Base-by-base conservation (phyloP, 495 filamentous ascomycete genomes). In the Aspergillus panamensis region DNA sequence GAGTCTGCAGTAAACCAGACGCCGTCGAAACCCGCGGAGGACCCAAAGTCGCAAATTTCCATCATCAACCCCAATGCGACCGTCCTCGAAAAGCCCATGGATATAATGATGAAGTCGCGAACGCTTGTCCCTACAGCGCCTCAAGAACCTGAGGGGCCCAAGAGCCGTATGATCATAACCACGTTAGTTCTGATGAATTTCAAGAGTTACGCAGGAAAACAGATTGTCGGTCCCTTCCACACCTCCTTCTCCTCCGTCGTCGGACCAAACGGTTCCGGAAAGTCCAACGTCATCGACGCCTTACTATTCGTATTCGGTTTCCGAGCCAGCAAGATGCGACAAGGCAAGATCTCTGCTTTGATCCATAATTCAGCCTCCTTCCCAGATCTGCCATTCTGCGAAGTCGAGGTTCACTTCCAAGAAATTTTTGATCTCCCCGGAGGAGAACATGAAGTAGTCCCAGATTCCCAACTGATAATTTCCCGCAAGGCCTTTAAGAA, bases 271-370 rank as follows among this genome's bases (percentile, higher is more conserved):
- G 94, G 94, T 56, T 97, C 95, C 17, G 94, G 94, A 44, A 98
- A 98, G 71, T 97, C 94, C 6, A 98, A 98, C 66, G 94, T 98
- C 48, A 98, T 98, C 69, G 94, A 98, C 72, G 96, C 94, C 8
- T 76, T 98, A 37, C 85, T 98, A 3, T 98, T 98, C 66, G 94
- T 98, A 20, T 98, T 98, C 63, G 94, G 94, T 42, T 98, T 98
- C 75, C 87, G 94, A 49, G 94, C 94, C 21, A 97, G 93, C 78
- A 98, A 98, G 76, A 98, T 98, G 94, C 81, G 94, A 66, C 94
- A 98, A 71, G 95, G 94, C 66, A 98, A 98, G 75, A 92, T 98
- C 39, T 97, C 94, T 3, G 94, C 94, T 17, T 73, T 98, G 59
- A 97, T 98, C 57, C 94, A 98, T 69, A 97, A 96, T 70, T 97